Percentiles rank a stretch among this genome's conserved stretches.
phyloP scores from a whole-genome alignment of 495 filamentous ascomycete species.

The Letharia columbiana region DNA sequence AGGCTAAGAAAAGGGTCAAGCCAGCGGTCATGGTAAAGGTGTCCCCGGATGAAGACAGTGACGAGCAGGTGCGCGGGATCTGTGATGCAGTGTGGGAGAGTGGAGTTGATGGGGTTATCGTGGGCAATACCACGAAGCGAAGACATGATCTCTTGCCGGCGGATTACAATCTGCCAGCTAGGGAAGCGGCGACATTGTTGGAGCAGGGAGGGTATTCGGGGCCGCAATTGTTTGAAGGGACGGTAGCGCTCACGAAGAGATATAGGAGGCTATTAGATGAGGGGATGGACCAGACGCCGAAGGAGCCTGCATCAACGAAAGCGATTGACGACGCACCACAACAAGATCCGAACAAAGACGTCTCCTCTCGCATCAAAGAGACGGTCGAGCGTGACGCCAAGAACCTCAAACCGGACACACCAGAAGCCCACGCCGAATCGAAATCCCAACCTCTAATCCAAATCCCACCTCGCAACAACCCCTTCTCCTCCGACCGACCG shows the following conservation, averaged over 20 bases:
- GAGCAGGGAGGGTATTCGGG: slow-evolving; percentile 89
- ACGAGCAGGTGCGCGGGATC: slow-evolving; percentile 75
- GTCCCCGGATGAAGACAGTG: slow-evolving; percentile 82
- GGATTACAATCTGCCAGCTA: slow-evolving; percentile 51
- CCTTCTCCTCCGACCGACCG: slow-evolving; percentile 9
- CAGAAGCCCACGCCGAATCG: slow-evolving; percentile 9
- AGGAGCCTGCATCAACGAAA: background rate
- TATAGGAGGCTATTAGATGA: slow-evolving; percentile 70
- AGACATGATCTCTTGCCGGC: slow-evolving; percentile 59
- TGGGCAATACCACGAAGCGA: slow-evolving; percentile 92
- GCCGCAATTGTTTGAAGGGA: slow-evolving; percentile 74
- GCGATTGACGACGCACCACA: slow-evolving; percentile 3
- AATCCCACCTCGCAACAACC: slow-evolving; percentile 14
- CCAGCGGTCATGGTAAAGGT: slow-evolving; percentile 95
- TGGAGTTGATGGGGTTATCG: slow-evolving; percentile 88
- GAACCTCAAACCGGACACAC: slow-evolving; percentile 20
- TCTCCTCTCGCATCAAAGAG: slow-evolving; percentile 23
- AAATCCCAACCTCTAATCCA: slow-evolving; percentile 20
- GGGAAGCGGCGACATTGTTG: slow-evolving; percentile 56
- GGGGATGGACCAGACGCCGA: slow-evolving; percentile 6
- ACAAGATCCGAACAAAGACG: background rate
- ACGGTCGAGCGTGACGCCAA: slow-evolving; percentile 22
- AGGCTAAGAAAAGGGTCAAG: slow-evolving; percentile 57
- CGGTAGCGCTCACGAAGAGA: slow-evolving; percentile 61
- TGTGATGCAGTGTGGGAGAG: slow-evolving; percentile 75